These are phyloP conservation scores for Heliosperma pusillum DNA, from an alignment of 148 eudicot species.

Conservation along the genomic window DNA sequence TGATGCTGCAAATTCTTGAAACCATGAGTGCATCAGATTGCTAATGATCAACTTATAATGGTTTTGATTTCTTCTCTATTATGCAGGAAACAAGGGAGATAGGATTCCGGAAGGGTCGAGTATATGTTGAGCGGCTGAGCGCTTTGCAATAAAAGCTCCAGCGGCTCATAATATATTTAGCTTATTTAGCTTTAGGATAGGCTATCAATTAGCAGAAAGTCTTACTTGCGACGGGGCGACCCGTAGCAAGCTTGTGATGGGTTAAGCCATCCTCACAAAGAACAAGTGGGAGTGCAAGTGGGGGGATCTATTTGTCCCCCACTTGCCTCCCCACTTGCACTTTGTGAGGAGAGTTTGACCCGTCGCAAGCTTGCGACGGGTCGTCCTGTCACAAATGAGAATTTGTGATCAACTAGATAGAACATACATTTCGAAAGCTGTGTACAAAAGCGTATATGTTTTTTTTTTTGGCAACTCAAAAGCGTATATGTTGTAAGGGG, in stretches of 20 bases:
- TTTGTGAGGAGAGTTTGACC: too few species aligned
- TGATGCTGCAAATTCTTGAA: background rate
- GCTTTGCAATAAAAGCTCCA: background rate
- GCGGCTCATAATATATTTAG: background rate
- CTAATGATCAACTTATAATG: background rate
- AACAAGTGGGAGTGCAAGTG: too few species aligned
- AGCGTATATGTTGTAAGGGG: too few species aligned
- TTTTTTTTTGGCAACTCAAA: too few species aligned
- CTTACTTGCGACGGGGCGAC: too few species aligned
- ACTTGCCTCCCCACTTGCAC: too few species aligned
- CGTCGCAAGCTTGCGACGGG: too few species aligned
- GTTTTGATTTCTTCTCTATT: background rate
- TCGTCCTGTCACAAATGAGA: too few species aligned
- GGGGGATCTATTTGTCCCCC: too few species aligned
- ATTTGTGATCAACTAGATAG: background rate
- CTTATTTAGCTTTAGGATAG: conserved; percentile 6
- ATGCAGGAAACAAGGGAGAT: background rate
- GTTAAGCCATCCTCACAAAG: too few species aligned
- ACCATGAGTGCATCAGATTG: background rate
- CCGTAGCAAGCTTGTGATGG: too few species aligned
- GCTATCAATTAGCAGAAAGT: background rate
- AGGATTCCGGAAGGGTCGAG: background rate
- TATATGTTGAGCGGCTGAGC: background rate
- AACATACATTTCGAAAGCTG: background rate
- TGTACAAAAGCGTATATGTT: background rate